Base-by-base conservation (phyloP, 2,329 filamentous ascomycete genomes). In the Aureobasidium sp. region DNA sequence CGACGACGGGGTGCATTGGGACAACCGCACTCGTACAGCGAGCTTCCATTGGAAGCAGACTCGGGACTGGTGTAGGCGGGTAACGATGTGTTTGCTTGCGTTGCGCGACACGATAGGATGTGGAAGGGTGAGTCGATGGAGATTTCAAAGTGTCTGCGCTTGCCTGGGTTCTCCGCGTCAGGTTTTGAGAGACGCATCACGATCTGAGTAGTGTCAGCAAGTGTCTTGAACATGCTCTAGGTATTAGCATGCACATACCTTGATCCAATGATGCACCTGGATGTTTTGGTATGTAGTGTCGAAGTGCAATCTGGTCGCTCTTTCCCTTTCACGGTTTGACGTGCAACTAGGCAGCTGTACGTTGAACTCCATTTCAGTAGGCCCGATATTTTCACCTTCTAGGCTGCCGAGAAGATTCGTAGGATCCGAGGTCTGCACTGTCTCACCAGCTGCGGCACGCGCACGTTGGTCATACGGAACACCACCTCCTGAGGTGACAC, bases 61-160 rank as follows among this genome's bases (percentile, higher is more conserved):
- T 81, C 78, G 10, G 81, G 82, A 61, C 77, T 82, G 9, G 84
- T 86, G 72, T 97, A 97, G 16, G 89, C 88, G 0, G 92, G 92
- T 11, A 96, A 81, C 13, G 86, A 86, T 30, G 89, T 96, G 73
- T 96, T 96, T 54, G 90, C 88, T 72, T 94, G 89, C 0, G 91
- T 95, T n/a, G 92, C 91, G 65, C 89, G 89, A 77, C 92, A 97
- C 65, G 92, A 93, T 52, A 96, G 87, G 49, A 96, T 90, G 64
- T 93, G 93, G 71, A 97, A 93, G 0, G 92, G 92, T 1, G 91
- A 96, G 75, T 97, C 92, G 68, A 97, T 97, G 67, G 91, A 96
- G 69, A 96, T 96, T 74, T 97, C 92, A 67, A 96, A 97, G 71
- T 96, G 92, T 37, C 91, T 84, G 65, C 91, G 85, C 70, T 92